Base-by-base conservation (phyloP, 2,329 filamentous ascomycete genomes). In the Calonectria pseudoreteaudii region DNA sequence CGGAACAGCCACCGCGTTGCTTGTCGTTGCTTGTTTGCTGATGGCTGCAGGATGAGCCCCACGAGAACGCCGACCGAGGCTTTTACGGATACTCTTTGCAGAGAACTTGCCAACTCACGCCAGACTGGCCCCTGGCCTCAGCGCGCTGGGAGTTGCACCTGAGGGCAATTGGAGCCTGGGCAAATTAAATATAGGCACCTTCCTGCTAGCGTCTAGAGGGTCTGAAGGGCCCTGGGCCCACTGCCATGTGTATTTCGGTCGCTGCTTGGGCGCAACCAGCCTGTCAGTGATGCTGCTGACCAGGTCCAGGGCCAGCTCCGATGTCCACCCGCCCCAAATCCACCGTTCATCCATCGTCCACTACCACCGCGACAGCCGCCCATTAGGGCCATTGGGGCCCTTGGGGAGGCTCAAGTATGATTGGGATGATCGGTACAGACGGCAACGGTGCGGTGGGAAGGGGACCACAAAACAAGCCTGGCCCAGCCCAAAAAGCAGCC, bases 131-230 rank as follows among this genome's bases (percentile, higher is more conserved):
- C n/a, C n/a, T 38, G 56, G 56, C 56, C 26, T n/a, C 52, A 31
- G 47, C 65, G 74, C 64, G 52, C 60, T 73, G 74, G 70, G 74
- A 67, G 30, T 52, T 74, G 44, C 70, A 72, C 64, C 41, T 52
- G 44, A 68, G 68, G 49, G 67, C 70, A 44, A 70, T 79, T 65
- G 76, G 78, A 75, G 71, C 71, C 49, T 74, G 70, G 68, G 73
- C 69, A 77, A 75, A 75, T 80, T 79, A 80, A 80, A 73, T 74
- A 77, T 75, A 77, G 77, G 70, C 70, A 69, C 70, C 52, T 75
- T 60, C 41, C 68, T 47, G 60, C 58, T 74, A 74, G 66, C 70
- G 71, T 62, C 26, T 68, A 65, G 44, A 49, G 52, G 70, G 65
- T 50, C 34, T 66, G 36, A 47, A 58, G 53, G 11, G 53, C 53